Base-by-base conservation (phyloP, 2,329 filamentous ascomycete species). In the Fusarium dlaminii region DNA sequence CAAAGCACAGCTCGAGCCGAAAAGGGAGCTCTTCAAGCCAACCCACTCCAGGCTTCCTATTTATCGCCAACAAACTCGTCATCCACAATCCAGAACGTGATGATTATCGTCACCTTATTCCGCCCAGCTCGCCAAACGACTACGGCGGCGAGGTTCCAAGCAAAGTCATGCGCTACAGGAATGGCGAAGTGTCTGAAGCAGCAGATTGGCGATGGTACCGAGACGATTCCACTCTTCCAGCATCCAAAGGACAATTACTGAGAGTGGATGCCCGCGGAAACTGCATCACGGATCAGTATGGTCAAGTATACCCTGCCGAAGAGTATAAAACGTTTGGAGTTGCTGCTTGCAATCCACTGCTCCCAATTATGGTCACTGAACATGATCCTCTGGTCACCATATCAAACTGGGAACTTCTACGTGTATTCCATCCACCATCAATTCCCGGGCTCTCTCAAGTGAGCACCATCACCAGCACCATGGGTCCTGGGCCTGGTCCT, bases 41-140 rank as follows among this genome's bases (percentile, higher is more conserved):
- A 15, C 29, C 36, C 5, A 24, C 32, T 18, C 61, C 79, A 4
- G 80, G 77, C 39, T 86, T 86, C 62, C 69, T 85, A 3, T 86
- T 86, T 32, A 77, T 83, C 6, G 77, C 84, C 49, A 84, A 84
- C 65, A 80, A 84, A 45, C 73, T 84, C 8, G 11, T 62, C 4
- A 63, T 82, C 29, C 48, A 74, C 12, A 51, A 52, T 11, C 74
- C 73, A 12, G 60, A 51, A 0, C 14, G 27, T 6, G 57, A 75
- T 8, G 29, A 42, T 1, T 68, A 73, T 22, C 48, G 59, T n/a
- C 83, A 84, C 42, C 58, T 30, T 2, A 56, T 82, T 8, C 84
- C 84, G 0, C 84, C 82, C 0, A 48, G 3, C 9, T 29, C 11
- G 1, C 64, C 75, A 2, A 20, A 13, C 1, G 63, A 65, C 4